These are phyloP conservation scores for Cenococcum geophilum DNA, from an alignment of 495 filamentous ascomycete genomes.

Conservation along the genomic window DNA sequence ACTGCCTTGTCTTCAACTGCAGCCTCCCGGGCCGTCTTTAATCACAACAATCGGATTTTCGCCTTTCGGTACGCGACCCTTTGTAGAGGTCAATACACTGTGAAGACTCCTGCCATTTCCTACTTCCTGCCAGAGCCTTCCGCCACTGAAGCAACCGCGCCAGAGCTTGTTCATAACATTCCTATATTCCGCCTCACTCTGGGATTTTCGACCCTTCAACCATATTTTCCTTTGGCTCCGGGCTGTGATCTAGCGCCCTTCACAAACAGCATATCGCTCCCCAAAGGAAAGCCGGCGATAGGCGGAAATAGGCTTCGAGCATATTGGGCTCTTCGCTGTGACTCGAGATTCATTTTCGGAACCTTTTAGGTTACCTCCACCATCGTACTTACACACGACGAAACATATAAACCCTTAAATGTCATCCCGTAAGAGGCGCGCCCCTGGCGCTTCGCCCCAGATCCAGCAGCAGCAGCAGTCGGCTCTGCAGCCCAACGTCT, in stretches of 20 bases:
- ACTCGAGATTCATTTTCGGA: slow-evolving; percentile 2
- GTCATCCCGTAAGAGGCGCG: slow-evolving; percentile 27
- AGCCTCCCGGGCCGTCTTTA: slow-evolving; percentile 22
- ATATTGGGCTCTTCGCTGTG: background rate
- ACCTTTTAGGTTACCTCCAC: background rate
- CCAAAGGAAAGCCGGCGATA: background rate
- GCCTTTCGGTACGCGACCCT: slow-evolving; percentile 11
- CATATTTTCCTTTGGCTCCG: background rate
- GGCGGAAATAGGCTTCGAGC: background rate
- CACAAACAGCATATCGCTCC: background rate
- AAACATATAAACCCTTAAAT: background rate
- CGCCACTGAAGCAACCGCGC: slow-evolving; percentile 13
- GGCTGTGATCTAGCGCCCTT: background rate
- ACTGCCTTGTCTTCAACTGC: slow-evolving; percentile 21
- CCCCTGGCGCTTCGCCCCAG: slow-evolving; percentile 26
- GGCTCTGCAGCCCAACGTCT: slow-evolving; percentile 5
- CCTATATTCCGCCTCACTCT: slow-evolving; percentile 11
- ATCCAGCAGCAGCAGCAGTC: slow-evolving; percentile 22
- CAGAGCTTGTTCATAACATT: slow-evolving; percentile 2
- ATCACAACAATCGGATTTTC: slow-evolving; percentile 10
- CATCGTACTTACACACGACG: background rate
- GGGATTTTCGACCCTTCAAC: background rate
- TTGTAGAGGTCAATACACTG: slow-evolving; percentile 19
- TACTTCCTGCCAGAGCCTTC: slow-evolving; percentile 27
- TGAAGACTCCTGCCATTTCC: slow-evolving; percentile 13